These are phyloP conservation scores for Leccinum longicurvipes DNA, from an alignment of 768 basidiomycete genomes.

Conservation along the genomic window DNA sequence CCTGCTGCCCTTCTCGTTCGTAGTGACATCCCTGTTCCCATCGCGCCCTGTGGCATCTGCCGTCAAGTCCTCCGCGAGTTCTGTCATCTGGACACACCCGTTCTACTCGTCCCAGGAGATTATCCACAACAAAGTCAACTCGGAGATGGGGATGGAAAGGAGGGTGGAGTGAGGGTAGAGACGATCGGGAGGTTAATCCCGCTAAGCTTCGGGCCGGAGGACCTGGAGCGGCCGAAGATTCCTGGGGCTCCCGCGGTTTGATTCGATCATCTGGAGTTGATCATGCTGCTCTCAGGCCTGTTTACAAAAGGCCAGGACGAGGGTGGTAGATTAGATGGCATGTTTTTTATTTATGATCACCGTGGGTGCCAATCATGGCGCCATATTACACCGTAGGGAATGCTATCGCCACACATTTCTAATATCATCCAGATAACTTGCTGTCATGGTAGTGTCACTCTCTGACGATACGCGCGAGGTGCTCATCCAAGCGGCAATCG, in stretches of 20 bases:
- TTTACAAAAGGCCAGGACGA: background rate
- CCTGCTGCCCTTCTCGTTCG: background rate
- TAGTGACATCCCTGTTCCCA: slow-evolving; percentile 64
- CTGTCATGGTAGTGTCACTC: slow-evolving; percentile 18
- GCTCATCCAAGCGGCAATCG: slow-evolving; percentile 50
- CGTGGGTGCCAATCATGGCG: background rate
- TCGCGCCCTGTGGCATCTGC: slow-evolving; percentile 93
- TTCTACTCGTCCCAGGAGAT: slow-evolving; percentile 66
- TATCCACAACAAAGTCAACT: slow-evolving; percentile 43
- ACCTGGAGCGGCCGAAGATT: slow-evolving; percentile 52
- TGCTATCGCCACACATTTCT: background rate
- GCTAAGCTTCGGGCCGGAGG: slow-evolving; percentile 84
- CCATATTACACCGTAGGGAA: background rate
- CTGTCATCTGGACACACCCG: slow-evolving; percentile 68
- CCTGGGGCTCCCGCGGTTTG: background rate
- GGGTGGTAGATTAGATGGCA: background rate
- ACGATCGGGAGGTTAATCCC: slow-evolving; percentile 76
- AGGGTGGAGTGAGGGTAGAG: slow-evolving; percentile 52
- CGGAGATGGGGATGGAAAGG: slow-evolving; percentile 14
- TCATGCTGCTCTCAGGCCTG: background rate
- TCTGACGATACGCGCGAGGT: slow-evolving; percentile 42
- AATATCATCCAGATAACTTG: background rate
- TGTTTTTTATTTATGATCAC: background rate
- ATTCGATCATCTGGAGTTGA: background rate
- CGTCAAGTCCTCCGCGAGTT: slow-evolving; percentile 91